Evolutionary conservation across 139 green algal species (phyloP), one percentile per base, ranked within the genome.

Genomic region (Mesotaenium endlicherianum): DNA sequence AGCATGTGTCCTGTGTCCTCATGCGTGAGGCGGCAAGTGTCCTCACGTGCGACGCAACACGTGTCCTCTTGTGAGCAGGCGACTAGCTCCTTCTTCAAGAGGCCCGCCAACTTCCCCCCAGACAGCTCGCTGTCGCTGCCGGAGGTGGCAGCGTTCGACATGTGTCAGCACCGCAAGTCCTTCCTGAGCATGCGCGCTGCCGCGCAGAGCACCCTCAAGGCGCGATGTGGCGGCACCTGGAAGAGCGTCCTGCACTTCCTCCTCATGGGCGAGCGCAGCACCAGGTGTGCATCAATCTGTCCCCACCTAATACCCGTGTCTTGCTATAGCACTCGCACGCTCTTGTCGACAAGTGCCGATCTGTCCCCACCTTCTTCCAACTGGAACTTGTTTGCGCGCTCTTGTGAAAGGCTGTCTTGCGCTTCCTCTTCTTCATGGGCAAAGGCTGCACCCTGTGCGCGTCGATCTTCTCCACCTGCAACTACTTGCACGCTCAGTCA

Each of bases 141-240:
- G 55, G 75, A 82, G 20, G 75, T 82, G 49, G 75, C 75, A n/a
- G 75, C 75, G 58, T n/a, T 75, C n/a, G 75, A 82, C 75, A 77
- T 75, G 47, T 82, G 75, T n/a, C 30, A 40, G 38, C 76, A 44
- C 4, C 77, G 58, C 36, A 14, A 14, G 31, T 77, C 34, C 34
- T 84, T 84, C 47, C n/a, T 6, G n/a, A 59, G 16, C n/a, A 70
- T 84, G 55, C 40, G 40, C 41, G 30, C 6, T 30, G 77, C 64
- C 14, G 30, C 77, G 34, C 64, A 55, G 17, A 14, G n/a, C 59
- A 26, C 36, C 26, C 14, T 84, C 17, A 53, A 49, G 57, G 14
- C 30, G 77, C 77, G 77, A 2, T 84, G 77, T 53, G 77, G 77
- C 4, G 57, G 77, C 16, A 77, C 77, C 17, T 84, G 77, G 77